Evolutionary conservation across 192 early-diverging fungal species (phyloP).

Genomic region (Glomus cerebriforme): DNA sequence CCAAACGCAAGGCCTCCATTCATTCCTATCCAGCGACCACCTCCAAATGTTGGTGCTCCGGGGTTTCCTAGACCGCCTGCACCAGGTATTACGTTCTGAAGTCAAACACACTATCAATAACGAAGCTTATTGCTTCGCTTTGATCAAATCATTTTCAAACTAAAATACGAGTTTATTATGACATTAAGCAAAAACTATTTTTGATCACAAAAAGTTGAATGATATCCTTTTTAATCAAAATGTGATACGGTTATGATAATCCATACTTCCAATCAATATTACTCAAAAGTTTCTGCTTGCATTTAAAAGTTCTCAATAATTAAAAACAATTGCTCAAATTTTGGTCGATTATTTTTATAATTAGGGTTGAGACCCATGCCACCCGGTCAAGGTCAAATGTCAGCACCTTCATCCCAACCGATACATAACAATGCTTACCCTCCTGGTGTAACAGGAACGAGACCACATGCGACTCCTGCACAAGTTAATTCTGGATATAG

Average conservation of each 20-base stretch:
- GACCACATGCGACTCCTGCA: neutral
- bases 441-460: conserved; percentile 34
- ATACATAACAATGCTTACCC: neutral
- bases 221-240: neutral
- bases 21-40: conserved; percentile 34
- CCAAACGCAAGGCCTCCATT: conserved; percentile 4
- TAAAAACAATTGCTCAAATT: neutral
- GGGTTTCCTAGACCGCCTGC: conserved; percentile 34
- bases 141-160: conserved; percentile 34
- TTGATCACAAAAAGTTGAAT: too few species aligned
- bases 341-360: neutral
- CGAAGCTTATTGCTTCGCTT: conserved; percentile 8
- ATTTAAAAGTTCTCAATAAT: neutral
- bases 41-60: conserved; percentile 26
- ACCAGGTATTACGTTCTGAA: conserved; percentile 40
- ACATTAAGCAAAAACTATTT: too few species aligned
- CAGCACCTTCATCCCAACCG: neutral
- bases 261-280: neutral
- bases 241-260: neutral
- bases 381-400: neutral
- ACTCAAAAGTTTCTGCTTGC: neutral
- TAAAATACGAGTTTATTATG: neutral
- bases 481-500: neutral
- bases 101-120: conserved; percentile 31
- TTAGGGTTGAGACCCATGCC: neutral